phyloP scores from a whole-genome alignment of 2,329 filamentous ascomycete species.

The Colletotrichum plurivorum region DNA sequence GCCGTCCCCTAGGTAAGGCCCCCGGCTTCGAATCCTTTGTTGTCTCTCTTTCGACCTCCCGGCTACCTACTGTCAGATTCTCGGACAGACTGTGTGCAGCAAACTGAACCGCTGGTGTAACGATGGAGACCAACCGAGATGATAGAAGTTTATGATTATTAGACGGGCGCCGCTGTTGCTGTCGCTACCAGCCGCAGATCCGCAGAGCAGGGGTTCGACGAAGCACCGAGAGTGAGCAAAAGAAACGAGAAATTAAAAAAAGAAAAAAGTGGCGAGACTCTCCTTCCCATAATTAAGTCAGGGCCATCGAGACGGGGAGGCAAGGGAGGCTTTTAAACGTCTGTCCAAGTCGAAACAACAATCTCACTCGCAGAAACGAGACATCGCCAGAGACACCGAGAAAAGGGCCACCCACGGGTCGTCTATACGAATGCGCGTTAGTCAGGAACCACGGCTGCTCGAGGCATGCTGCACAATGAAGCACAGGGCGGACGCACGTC shows the following conservation, averaged over 20 bases:
- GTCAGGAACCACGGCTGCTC: background rate
- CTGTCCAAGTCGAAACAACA: conserved; percentile 12
- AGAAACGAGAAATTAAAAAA: conserved; percentile 16
- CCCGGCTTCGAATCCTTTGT: background rate
- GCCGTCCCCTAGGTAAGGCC: background rate
- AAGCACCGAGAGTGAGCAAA: conserved; percentile 6
- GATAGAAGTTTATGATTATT: background rate
- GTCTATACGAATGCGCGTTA: conserved; percentile 16
- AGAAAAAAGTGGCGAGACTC: conserved; percentile 33
- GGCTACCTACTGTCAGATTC: background rate
- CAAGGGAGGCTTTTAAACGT: conserved; percentile 36
- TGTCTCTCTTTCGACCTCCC: background rate
- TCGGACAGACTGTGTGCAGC: background rate
- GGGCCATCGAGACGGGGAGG: conserved; percentile 15
- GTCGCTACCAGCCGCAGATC: background rate
- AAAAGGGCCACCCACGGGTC: conserved; percentile 21
- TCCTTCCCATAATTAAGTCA: conserved; percentile 26
- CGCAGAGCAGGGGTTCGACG: conserved; percentile 1
- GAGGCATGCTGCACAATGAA: conserved; percentile 31
- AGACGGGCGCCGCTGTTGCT: background rate
- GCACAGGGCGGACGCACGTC: background rate
- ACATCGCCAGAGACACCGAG: conserved; percentile 8
- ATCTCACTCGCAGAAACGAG: conserved; percentile 10
- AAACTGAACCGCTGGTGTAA: background rate
- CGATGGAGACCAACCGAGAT: conserved; percentile 10